phyloP scores from a whole-genome alignment of 164 flowering plant genomes.

The Hamamelis virginiana region DNA sequence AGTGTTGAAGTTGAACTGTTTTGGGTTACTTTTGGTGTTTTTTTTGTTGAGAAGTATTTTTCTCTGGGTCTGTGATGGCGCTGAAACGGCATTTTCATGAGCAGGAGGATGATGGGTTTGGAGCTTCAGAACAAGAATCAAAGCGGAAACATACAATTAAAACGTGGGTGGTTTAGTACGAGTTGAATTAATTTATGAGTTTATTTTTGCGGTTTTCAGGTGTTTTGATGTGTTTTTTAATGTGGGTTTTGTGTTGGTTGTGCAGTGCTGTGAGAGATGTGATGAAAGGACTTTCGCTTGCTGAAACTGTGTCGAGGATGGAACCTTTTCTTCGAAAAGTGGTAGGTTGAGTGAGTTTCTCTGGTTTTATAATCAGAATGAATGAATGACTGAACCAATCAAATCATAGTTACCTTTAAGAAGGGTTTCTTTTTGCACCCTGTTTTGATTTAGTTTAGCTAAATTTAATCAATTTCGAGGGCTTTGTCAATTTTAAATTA shows the following conservation, averaged over 20 bases:
- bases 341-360: constrained; percentile 31
- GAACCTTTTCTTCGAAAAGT: constrained; percentile 42
- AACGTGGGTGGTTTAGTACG: constrained; percentile 5
- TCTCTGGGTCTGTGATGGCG: constrained; percentile 25
- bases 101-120: constrained; percentile 15
- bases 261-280: constrained; percentile 33
- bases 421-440: no score
- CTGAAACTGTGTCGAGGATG: constrained; percentile 25
- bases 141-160: constrained; percentile 25
- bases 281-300: constrained; percentile 17
- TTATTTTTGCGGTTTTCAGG: no score
- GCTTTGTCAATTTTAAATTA: no score
- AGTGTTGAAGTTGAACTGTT: not conserved
- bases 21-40: not conserved
- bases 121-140: constrained; percentile 17
- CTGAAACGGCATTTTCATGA: constrained; percentile 28
- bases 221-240: not conserved
- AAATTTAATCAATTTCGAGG: no score
- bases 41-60: not conserved
- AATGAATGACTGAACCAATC: no score
- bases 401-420: no score
- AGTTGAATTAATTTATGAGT: not conserved
- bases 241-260: constrained; percentile 9
- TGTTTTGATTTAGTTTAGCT: no score
- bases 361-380: not conserved